phyloP scores from a whole-genome alignment of 1,284 basidiomycete genomes.

The Caloboletus inedulis region DNA sequence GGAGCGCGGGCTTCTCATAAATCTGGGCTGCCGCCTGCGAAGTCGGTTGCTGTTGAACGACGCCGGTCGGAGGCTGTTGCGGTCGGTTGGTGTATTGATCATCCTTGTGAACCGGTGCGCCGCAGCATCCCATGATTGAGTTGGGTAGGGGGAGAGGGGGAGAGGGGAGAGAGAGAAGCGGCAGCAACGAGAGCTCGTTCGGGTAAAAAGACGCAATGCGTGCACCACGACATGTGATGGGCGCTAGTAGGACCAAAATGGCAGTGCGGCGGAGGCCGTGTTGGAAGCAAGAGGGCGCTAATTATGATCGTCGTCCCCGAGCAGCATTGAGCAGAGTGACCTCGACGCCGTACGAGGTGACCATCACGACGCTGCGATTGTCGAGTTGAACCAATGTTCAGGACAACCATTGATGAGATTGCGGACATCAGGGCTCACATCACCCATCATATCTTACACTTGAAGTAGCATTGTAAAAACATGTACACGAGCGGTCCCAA shows the following conservation, averaged over 20 bases:
- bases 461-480: too few species aligned
- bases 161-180: not conserved
- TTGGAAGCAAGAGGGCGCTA: not conserved
- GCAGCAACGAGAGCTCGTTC: not conserved
- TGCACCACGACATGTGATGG: not conserved
- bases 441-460: too few species aligned
- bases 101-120: constrained; percentile 37
- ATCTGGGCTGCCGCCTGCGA: constrained; percentile 34
- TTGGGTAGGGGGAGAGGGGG: too few species aligned
- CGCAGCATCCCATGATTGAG: constrained; percentile 58
- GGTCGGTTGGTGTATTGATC: constrained; percentile 36
- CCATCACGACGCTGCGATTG: not conserved
- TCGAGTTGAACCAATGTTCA: not conserved
- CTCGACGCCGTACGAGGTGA: too few species aligned
- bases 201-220: not conserved
- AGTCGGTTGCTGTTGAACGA: constrained; percentile 53
- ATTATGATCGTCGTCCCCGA: too few species aligned
- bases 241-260: constrained; percentile 16
- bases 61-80: constrained; percentile 17
- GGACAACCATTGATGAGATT: too few species aligned
- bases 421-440: too few species aligned
- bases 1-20: constrained; percentile 23
- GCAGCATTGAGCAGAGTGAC: too few species aligned
- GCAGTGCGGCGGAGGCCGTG: constrained; percentile 10
- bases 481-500: too few species aligned